Conservation (phyloP, 2,329 filamentous ascomycete genomes). For the Zymoseptoria crescenta region DNA sequence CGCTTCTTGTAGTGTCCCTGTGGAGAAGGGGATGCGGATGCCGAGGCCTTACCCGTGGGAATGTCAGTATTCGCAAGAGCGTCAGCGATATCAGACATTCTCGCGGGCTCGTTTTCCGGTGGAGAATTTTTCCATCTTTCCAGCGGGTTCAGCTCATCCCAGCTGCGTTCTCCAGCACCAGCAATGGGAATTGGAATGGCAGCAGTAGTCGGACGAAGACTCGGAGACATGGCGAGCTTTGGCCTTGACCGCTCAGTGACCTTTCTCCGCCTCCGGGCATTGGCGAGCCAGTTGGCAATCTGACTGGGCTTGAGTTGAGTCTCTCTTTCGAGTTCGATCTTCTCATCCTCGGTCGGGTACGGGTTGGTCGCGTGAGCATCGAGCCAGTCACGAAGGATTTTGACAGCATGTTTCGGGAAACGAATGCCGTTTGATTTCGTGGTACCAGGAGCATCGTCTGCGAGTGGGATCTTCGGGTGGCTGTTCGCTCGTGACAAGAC, state of each 20-base stretch:
- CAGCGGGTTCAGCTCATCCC: slow-evolving; percentile 52
- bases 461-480: slow-evolving; percentile 12
- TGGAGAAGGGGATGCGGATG: slow-evolving; percentile 25
- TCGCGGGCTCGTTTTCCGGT: slow-evolving; percentile 61
- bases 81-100: slow-evolving; percentile 55
- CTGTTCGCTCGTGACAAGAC: slow-evolving; percentile 19
- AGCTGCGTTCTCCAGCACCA: slow-evolving; percentile 32
- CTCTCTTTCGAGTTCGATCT: slow-evolving; percentile 66
- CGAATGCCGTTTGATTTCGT: slow-evolving; percentile 52
- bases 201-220: slow-evolving; percentile 52
- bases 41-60: slow-evolving; percentile 19
- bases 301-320: slow-evolving; percentile 77
- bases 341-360: slow-evolving; percentile 82
- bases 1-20: slow-evolving; percentile 22
- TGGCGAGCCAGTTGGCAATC: slow-evolving; percentile 88
- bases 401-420: slow-evolving; percentile 73
- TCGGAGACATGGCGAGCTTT: slow-evolving; percentile 48
- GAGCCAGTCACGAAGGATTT: slow-evolving; percentile 77
- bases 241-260: slow-evolving; percentile 45
- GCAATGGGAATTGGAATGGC: slow-evolving; percentile 65
- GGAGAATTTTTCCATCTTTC: slow-evolving; percentile 64
- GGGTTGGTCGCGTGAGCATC: slow-evolving; percentile 71
- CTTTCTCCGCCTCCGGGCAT: slow-evolving; percentile 77
- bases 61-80: slow-evolving; percentile 41
- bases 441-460: slow-evolving; percentile 29